Conservation (phyloP, 2,329 filamentous ascomycete genomes). For the Fulvia fulva region DNA sequence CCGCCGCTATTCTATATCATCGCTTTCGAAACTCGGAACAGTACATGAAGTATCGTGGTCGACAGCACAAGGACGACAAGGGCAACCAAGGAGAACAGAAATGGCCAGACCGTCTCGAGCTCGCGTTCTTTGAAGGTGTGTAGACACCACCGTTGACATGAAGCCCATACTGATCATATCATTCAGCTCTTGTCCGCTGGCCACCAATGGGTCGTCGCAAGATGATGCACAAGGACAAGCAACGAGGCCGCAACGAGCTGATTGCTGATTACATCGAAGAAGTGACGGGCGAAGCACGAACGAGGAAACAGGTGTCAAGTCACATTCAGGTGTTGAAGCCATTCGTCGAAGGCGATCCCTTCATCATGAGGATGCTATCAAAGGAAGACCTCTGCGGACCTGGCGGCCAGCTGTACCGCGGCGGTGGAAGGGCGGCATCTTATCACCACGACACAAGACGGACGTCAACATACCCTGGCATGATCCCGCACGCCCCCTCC, state of each 20-base stretch:
- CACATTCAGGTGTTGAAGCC: conserved; percentile 61
- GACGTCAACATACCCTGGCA: conserved; percentile 21
- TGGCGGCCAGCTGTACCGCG: neutral
- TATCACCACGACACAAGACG: conserved; percentile 9
- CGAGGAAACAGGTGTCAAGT: conserved; percentile 60
- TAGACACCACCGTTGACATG: too few relatives aligned
- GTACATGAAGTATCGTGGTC: conserved; percentile 45
- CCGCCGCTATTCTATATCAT: conserved; percentile 25
- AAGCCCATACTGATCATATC: too few relatives aligned
- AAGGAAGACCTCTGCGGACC: conserved; percentile 32
- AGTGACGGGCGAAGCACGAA: conserved; percentile 50
- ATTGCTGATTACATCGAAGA: conserved; percentile 57
- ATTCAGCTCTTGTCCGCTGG: conserved; percentile 47
- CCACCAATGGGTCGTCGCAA: conserved; percentile 58
- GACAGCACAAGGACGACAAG: conserved; percentile 36
- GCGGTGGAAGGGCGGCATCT: conserved; percentile 9
- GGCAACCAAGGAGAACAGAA: conserved; percentile 33
- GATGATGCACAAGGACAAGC: conserved; percentile 44
- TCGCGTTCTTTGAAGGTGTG: conserved; percentile 47
- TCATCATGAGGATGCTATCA: conserved; percentile 44
- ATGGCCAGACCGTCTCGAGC: conserved; percentile 48
- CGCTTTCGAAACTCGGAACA: conserved; percentile 35
- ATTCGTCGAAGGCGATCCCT: conserved; percentile 50
- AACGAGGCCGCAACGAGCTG: conserved; percentile 58
- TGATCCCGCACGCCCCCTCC: conserved; percentile 8